phyloP scores from a whole-genome alignment of 441 rosid species.

The Populus hybrid region DNA sequence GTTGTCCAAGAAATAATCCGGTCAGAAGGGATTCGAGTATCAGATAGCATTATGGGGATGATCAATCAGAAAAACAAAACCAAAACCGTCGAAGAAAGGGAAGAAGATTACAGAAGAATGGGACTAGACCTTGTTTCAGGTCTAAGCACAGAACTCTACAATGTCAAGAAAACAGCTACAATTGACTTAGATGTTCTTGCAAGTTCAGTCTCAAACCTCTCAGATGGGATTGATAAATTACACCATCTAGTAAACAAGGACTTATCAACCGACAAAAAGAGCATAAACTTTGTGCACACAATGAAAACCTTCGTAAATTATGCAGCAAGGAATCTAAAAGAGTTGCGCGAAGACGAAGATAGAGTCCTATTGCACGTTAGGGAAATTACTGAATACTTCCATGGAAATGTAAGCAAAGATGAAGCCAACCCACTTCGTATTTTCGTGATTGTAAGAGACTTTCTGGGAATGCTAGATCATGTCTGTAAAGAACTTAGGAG shows the following conservation, averaged over 20 bases:
- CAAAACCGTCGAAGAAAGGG: constrained; percentile 65
- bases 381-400: constrained; percentile 87
- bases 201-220: constrained; percentile 69
- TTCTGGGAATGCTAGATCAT: constrained; percentile 89
- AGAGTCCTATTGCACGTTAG: constrained; percentile 64
- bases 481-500: constrained; percentile 88
- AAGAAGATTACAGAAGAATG: constrained; percentile 86
- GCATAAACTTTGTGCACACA: constrained; percentile 43
- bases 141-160: constrained; percentile 69
- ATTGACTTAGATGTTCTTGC: constrained; percentile 85
- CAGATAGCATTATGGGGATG: constrained; percentile 91
- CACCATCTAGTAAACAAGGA: constrained; percentile 41
- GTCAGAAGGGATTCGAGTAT: constrained; percentile 81
- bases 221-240: constrained; percentile 59
- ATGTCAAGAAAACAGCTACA: constrained; percentile 89
- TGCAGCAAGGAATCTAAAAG: constrained; percentile 61
- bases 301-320: constrained; percentile 57
- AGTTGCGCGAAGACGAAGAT: constrained; percentile 68
- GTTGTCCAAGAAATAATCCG: constrained; percentile 90
- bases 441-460: constrained; percentile 96
- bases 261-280: constrained; percentile 39
- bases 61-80: constrained; percentile 57
- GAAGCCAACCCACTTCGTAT: constrained; percentile 84
- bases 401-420: constrained; percentile 80
- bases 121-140: constrained; percentile 91